Percentiles rank a stretch among this genome's conserved stretches.
Conservation (phyloP, 2,329 filamentous ascomycete species). For the Colletotrichum sp. region DNA sequence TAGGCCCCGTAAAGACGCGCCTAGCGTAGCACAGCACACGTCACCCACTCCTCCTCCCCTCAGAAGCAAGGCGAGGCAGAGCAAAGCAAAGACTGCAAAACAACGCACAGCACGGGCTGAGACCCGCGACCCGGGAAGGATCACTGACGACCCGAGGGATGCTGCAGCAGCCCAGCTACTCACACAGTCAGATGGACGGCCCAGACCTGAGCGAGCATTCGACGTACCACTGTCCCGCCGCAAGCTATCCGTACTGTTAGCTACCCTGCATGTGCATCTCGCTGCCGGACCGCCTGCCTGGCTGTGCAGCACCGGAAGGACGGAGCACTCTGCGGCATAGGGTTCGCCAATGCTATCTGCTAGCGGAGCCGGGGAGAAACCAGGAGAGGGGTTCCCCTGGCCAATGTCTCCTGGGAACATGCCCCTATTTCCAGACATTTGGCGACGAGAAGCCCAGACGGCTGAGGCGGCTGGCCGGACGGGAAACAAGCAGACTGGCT, state of each 20-base stretch:
- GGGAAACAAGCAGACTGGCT: background rate
- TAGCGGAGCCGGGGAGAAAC: background rate
- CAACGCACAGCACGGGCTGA: slow-evolving; percentile 2
- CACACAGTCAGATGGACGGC: background rate
- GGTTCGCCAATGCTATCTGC: background rate
- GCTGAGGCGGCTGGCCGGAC: background rate
- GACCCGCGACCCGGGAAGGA: slow-evolving; percentile 5
- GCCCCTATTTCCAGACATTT: slow-evolving; percentile 11
- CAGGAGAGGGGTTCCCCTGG: background rate
- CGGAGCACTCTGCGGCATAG: slow-evolving; percentile 7
- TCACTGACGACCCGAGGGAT: background rate
- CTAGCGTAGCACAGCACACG: background rate
- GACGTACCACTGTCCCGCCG: background rate
- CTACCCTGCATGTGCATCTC: slow-evolving; percentile 3
- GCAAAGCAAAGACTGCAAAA: background rate
- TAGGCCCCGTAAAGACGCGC: background rate
- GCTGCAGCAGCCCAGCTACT: background rate
- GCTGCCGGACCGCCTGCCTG: background rate
- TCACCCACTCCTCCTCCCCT: background rate
- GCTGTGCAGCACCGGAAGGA: background rate
- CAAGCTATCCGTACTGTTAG: slow-evolving; percentile 12
- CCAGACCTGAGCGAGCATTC: background rate
- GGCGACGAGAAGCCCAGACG: background rate
- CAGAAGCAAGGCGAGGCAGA: background rate
- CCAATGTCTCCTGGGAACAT: background rate